Conservation (phyloP, 257 asterid species). For the Solanum neorickii region DNA sequence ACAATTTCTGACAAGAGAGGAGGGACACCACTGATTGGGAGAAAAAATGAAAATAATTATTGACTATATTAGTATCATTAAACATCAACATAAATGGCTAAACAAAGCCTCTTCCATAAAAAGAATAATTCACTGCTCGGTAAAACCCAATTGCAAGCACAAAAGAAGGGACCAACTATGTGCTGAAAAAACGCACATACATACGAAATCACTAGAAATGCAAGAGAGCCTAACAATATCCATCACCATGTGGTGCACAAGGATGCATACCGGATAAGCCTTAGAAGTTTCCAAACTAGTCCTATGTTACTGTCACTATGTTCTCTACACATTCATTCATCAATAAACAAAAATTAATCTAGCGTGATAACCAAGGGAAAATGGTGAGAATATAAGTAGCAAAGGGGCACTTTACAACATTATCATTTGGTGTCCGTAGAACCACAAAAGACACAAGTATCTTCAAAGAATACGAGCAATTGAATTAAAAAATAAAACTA, state of each 20-base stretch:
- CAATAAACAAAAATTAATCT: background rate
- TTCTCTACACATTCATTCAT: background rate
- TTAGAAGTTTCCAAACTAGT: background rate
- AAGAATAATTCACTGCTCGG: background rate
- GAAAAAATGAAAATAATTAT: background rate
- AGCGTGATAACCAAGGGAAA: no score
- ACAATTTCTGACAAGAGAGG: background rate
- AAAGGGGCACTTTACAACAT: no score
- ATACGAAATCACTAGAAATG: background rate
- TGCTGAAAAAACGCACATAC: background rate
- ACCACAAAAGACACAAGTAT: no score
- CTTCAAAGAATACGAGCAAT: no score
- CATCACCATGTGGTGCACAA: background rate
- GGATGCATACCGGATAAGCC: no score
- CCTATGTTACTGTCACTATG: background rate
- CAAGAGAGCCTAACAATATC: background rate
- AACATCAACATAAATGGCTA: background rate
- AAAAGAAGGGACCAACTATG: no score
- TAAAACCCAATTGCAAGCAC: background rate
- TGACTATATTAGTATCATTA: background rate
- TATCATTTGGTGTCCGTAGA: no score
- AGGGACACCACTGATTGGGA: background rate
- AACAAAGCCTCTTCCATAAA: background rate
- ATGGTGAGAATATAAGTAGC: no score
- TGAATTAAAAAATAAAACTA: no score